Evolutionary conservation across 805 yeast genomes (phyloP).

Genomic region (Nakazawaea ernobii): DNA sequence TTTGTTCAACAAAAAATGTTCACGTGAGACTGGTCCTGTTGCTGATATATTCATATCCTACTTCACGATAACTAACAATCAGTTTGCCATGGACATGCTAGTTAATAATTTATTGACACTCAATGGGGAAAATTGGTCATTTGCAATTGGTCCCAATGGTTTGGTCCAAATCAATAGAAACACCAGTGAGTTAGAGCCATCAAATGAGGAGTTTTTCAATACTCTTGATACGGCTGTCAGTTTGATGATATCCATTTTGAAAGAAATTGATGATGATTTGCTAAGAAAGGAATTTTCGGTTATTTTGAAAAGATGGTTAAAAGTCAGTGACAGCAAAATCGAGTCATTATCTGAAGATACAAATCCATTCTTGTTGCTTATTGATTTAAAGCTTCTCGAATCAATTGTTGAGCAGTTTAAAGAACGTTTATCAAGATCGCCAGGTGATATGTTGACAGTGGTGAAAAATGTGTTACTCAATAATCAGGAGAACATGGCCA

Average conservation of each 20-base stretch:
- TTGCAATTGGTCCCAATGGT: conserved; percentile 34
- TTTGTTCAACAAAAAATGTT: conserved; percentile 25
- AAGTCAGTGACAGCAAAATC: conserved; percentile 12
- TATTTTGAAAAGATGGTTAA: conserved; percentile 59
- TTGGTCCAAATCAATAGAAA: conserved; percentile 20
- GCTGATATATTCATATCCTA: conserved; percentile 34
- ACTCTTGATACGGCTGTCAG: conserved; percentile 39
- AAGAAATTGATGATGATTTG: conserved; percentile 41
- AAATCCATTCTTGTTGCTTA: conserved; percentile 48
- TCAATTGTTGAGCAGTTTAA: conserved; percentile 51
- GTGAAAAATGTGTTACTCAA: conserved; percentile 34
- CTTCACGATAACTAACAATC: conserved; percentile 16
- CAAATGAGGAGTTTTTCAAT: conserved; percentile 31
- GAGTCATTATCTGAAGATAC: conserved; percentile 17
- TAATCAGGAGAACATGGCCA: conserved; percentile 23
- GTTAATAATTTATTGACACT: conserved; percentile 28
- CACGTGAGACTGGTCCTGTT: conserved; percentile 29
- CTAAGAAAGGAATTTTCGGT: conserved; percentile 42
- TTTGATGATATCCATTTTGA: conserved; percentile 36
- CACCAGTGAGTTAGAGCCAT: conserved; percentile 5
- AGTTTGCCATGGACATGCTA: conserved; percentile 22
- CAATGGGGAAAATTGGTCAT: conserved; percentile 33
- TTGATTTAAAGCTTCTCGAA: conserved; percentile 64
- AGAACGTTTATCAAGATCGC: conserved; percentile 47
- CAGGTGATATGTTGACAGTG: conserved; percentile 50